Evolutionary conservation across 139 green algal genomes (phyloP).

Genomic region (Gonium pectorale): DNA sequence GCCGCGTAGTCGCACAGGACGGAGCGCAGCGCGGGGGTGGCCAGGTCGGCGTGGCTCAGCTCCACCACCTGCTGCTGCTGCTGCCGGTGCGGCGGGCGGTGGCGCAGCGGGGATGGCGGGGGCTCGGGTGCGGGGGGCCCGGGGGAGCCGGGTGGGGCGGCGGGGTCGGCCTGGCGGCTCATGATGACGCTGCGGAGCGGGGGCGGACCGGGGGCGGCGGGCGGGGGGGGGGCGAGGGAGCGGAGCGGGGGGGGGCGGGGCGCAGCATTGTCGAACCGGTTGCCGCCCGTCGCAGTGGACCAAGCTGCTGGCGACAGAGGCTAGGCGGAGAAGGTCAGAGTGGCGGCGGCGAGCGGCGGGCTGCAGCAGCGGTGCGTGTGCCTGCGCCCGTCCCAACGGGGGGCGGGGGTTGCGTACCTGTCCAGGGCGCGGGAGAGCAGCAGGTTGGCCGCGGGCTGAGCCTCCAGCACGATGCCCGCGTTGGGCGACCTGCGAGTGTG

Average conservation of each 20-base stretch:
- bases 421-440: conserved; percentile 12
- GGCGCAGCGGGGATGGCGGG: not conserved
- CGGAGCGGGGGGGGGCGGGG: no score
- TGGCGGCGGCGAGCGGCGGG: no score
- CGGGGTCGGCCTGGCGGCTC: not conserved
- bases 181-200: not conserved
- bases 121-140: no score
- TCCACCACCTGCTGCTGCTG: conserved; percentile 32
- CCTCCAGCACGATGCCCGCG: conserved; percentile 30
- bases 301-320: no score
- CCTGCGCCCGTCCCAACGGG: no score
- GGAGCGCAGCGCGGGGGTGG: conserved; percentile 5
- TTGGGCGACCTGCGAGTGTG: not conserved
- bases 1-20: conserved; percentile 15
- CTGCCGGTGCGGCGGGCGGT: not conserved
- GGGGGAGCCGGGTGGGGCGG: not conserved
- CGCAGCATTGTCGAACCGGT: no score
- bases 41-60: conserved; percentile 16
- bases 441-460: not conserved
- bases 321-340: no score
- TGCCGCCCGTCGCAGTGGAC: no score
- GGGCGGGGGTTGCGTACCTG: no score
- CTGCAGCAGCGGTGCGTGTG: no score
- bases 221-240: no score
- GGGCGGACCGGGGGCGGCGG: no score